phyloP scores from a whole-genome alignment of 176 grass and related monocot species.

The Leersia perrieri region DNA sequence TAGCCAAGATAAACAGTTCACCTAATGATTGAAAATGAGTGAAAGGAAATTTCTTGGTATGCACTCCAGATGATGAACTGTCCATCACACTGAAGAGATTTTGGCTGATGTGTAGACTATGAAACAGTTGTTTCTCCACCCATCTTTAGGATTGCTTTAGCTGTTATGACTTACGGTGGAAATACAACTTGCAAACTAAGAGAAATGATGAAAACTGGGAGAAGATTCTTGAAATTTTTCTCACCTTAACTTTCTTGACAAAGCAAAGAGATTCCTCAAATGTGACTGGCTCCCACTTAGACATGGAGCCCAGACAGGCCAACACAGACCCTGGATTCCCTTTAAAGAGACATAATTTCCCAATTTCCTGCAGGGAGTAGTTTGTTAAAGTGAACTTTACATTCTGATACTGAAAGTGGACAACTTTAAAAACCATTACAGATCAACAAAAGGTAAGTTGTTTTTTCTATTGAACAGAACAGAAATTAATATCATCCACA shows the following conservation, averaged over 20 bases:
- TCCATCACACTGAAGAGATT: not conserved
- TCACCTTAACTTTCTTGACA: constrained; percentile 70
- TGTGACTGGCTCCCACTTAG: constrained; percentile 52
- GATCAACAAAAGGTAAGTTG: not conserved
- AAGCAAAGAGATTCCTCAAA: constrained; percentile 69
- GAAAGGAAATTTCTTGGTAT: constrained; percentile 12
- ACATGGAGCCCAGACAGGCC: constrained; percentile 32
- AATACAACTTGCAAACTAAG: constrained; percentile 15
- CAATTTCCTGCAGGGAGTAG: constrained; percentile 38
- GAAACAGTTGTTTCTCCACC: not conserved
- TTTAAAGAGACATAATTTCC: constrained; percentile 38
- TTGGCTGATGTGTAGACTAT: not conserved
- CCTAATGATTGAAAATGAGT: constrained; percentile 22
- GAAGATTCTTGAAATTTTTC: constrained; percentile 21
- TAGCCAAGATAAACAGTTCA: not conserved
- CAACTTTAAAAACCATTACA: not conserved
- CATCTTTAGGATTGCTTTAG: not conserved
- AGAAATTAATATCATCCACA: not conserved
- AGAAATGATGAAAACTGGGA: not conserved
- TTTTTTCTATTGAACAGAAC: not conserved
- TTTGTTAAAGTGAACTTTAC: constrained; percentile 15
- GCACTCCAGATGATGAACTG: constrained; percentile 26
- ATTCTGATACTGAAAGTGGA: constrained; percentile 6
- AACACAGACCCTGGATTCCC: constrained; percentile 22
- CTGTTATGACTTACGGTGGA: not conserved